phyloP scores from a whole-genome alignment of 176 grass and related monocot genomes.

The Juncus effusus region DNA sequence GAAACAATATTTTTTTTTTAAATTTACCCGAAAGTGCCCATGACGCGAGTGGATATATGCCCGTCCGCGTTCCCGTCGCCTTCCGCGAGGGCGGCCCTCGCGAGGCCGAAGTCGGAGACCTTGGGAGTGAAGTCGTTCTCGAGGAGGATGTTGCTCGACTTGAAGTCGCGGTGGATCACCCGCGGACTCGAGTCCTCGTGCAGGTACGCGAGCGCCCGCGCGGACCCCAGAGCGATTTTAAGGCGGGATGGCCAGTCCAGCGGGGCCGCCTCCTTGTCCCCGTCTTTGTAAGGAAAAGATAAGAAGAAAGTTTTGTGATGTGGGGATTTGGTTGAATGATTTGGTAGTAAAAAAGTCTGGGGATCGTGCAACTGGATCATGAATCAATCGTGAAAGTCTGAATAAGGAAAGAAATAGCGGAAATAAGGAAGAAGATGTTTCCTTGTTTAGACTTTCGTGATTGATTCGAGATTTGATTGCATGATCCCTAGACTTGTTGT shows the following conservation, averaged over 20 bases:
- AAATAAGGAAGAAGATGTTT: too few relatives aligned
- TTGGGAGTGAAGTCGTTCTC: conserved; percentile 88
- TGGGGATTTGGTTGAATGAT: too few relatives aligned
- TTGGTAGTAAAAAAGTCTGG: too few relatives aligned
- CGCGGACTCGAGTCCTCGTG: conserved; percentile 98
- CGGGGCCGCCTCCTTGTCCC: conserved; percentile 44
- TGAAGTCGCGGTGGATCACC: conserved; percentile 99
- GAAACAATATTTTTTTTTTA: conserved; percentile 12
- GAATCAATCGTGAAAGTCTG: too few relatives aligned
- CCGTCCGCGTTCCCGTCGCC: conserved; percentile 80
- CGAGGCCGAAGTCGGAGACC: conserved; percentile 94
- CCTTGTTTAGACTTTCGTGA: too few relatives aligned
- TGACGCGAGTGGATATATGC: conserved; percentile 92
- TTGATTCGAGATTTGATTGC: too few relatives aligned
- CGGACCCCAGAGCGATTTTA: conserved; percentile 87
- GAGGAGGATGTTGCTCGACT: conserved; percentile 94
- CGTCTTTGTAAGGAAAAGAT: conserved; percentile 23
- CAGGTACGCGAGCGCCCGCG: conserved; percentile 81
- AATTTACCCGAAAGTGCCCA: conserved; percentile 90
- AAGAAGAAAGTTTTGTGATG: too few relatives aligned
- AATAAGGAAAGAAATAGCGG: too few relatives aligned
- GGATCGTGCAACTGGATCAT: too few relatives aligned
- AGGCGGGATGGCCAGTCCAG: conserved; percentile 90
- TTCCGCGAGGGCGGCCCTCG: conserved; percentile 64
- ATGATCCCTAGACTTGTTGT: too few relatives aligned